Evolutionary conservation across 2,329 filamentous ascomycete species (phyloP).

Genomic region (Drechslerella dactyloides): DNA sequence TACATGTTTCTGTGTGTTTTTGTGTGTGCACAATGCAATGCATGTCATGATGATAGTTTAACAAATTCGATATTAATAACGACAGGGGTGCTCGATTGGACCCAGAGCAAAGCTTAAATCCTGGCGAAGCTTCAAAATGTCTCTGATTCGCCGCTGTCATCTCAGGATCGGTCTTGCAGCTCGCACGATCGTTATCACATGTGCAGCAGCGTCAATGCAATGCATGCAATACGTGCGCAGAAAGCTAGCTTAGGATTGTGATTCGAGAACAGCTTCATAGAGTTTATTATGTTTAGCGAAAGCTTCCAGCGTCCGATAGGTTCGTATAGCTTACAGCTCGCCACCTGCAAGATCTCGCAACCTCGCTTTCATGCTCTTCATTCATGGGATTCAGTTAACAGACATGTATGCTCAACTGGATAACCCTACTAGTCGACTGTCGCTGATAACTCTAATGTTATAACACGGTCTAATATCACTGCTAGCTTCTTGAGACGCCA

Average conservation of each 20-base stretch:
- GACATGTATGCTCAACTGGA: too few relatives aligned
- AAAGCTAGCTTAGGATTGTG: not conserved
- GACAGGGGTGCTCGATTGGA: not conserved
- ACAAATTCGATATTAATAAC: not conserved
- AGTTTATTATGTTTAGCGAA: not conserved
- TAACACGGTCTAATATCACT: not conserved
- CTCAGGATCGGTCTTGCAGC: not conserved
- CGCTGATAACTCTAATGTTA: not conserved
- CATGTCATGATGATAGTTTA: not conserved
- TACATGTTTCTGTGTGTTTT: too few relatives aligned
- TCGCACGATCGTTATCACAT: not conserved
- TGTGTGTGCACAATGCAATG: not conserved
- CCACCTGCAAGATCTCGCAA: not conserved
- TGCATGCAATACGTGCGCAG: not conserved
- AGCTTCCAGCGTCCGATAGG: not conserved
- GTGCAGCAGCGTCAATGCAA: constrained; percentile 1
- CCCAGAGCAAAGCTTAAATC: not conserved
- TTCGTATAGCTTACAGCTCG: not conserved
- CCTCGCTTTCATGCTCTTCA: not conserved
- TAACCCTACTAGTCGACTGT: not conserved
- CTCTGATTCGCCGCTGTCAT: not conserved
- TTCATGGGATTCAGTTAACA: not conserved
- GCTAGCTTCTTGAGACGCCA: not conserved
- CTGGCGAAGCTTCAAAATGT: not conserved
- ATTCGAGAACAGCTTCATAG: not conserved